Conservation (phyloP, 2,329 filamentous ascomycete species). For the Calonectria henricotiae region DNA sequence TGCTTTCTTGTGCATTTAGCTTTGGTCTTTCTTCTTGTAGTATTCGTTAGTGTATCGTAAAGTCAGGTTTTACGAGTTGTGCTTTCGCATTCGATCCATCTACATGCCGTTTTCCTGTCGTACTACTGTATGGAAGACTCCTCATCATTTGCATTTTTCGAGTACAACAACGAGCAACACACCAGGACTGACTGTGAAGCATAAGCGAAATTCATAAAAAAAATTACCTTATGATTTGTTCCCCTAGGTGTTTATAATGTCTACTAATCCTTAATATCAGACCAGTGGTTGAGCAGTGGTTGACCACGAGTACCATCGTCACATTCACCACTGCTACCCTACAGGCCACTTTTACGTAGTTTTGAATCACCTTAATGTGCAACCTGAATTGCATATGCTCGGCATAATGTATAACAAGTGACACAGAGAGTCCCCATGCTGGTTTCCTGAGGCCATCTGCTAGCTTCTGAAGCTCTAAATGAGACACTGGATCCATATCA, state of each 20-base stretch:
- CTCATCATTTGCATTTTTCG: neutral
- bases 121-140: no score
- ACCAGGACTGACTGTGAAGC: neutral
- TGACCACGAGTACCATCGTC: no score
- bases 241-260: no score
- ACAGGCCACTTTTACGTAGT: no score
- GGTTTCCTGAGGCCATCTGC: neutral
- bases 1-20: neutral
- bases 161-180: constrained; percentile 1
- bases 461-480: neutral
- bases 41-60: neutral
- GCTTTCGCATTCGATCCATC: neutral
- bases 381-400: no score
- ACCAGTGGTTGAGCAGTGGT: no score
- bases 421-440: neutral
- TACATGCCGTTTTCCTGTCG: neutral
- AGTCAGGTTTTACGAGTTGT: neutral
- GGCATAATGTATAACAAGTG: neutral
- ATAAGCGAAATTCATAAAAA: no score
- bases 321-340: no score
- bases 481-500: neutral
- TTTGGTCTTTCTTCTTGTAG: neutral
- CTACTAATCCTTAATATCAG: neutral
- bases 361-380: no score
- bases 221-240: neutral